Evolutionary conservation across 169 alveolate species (phyloP).

Genomic region (Plasmodium inui): DNA sequence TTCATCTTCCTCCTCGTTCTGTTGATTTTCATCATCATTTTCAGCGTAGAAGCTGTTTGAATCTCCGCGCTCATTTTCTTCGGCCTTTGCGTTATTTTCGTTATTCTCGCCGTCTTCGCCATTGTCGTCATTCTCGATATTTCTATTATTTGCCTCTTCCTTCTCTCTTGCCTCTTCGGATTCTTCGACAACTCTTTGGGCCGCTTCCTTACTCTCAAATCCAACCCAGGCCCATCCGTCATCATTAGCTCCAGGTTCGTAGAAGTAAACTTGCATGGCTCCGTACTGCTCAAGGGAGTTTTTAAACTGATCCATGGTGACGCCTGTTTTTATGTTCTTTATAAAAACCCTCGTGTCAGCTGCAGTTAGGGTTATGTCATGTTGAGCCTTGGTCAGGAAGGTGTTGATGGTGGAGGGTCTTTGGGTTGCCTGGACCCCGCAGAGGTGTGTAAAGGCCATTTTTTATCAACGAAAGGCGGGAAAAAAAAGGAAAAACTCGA

Average conservation of each 20-base stretch:
- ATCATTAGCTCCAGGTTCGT: conserved; percentile 79
- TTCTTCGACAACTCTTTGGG: conserved; percentile 73
- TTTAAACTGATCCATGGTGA: conserved; percentile 73
- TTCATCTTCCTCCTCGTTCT: conserved; percentile 51
- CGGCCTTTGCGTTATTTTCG: neutral
- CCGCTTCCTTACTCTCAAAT: conserved; percentile 78
- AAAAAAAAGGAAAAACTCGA: neutral
- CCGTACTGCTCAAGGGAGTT: conserved; percentile 79
- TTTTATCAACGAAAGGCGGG: conserved; percentile 2
- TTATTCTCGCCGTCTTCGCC: conserved; percentile 14
- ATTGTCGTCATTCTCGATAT: conserved; percentile 10
- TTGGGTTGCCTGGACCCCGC: conserved; percentile 33
- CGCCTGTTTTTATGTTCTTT: conserved; percentile 73
- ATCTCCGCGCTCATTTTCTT: conserved; percentile 38
- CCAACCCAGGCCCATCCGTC: conserved; percentile 89
- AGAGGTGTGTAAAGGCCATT: conserved; percentile 50
- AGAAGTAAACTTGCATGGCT: conserved; percentile 82
- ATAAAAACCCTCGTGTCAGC: conserved; percentile 57
- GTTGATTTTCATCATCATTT: conserved; percentile 14
- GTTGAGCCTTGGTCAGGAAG: conserved; percentile 67
- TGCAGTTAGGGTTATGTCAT: conserved; percentile 57
- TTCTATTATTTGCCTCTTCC: conserved; percentile 7
- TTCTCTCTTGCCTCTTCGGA: conserved; percentile 43
- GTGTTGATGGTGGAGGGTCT: conserved; percentile 35
- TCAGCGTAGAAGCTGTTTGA: conserved; percentile 60